These are phyloP conservation scores for Colletotrichum sp. DNA, from an alignment of 2,329 filamentous ascomycete genomes.

Conservation along the genomic window DNA sequence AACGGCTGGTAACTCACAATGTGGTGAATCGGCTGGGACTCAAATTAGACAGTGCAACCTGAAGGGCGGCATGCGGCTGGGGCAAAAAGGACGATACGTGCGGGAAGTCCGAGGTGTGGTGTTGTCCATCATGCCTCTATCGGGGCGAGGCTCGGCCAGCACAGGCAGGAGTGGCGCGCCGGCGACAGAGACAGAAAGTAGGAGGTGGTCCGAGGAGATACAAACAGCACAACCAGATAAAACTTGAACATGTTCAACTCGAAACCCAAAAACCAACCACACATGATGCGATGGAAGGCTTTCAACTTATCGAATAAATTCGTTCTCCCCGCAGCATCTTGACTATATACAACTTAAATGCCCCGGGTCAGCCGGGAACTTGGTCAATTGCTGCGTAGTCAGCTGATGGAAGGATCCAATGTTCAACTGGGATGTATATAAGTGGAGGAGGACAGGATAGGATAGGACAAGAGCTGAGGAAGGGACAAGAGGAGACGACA, in stretches of 20 bases:
- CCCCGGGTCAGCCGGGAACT: not conserved
- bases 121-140: slow-evolving; percentile 5
- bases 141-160: slow-evolving; percentile 11
- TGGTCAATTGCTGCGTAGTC: not conserved
- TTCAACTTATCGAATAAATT: not conserved
- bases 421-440: not conserved
- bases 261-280: not conserved
- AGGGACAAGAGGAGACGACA: not conserved
- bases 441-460: not conserved
- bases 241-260: not conserved
- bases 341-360: not conserved
- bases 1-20: not conserved
- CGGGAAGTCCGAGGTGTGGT: not conserved
- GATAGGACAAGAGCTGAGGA: not conserved
- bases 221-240: slow-evolving; percentile 1
- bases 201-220: slow-evolving; percentile 4
- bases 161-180: slow-evolving; percentile 3
- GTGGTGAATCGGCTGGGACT: not conserved
- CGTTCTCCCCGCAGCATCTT: not conserved
- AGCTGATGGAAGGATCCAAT: not conserved
- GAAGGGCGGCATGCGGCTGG: not conserved
- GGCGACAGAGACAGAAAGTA: not conserved
- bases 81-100: not conserved
- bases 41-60: not conserved
- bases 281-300: not conserved